Conservation (phyloP, 306 rosid species). For the Vigna angularis region DNA sequence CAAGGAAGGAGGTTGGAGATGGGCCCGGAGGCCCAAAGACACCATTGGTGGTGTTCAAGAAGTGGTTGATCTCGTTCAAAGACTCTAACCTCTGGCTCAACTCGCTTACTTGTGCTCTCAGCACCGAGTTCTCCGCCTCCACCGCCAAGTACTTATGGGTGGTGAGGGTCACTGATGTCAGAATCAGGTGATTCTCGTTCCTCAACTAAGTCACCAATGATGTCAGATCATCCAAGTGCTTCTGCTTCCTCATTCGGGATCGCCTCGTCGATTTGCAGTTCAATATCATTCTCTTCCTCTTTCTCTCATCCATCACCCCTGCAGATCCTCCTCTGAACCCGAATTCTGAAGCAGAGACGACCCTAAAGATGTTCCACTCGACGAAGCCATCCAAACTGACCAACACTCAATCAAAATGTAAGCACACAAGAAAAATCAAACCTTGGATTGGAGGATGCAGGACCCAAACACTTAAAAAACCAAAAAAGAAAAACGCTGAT, state of each 20-base stretch:
- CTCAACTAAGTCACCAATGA: constrained; percentile 58
- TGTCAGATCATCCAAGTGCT: too few species aligned
- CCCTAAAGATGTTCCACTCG: constrained; percentile 74
- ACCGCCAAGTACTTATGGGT: constrained; percentile 59
- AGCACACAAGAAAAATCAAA: neutral
- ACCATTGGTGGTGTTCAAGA: constrained; percentile 56
- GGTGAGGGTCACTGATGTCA: constrained; percentile 58
- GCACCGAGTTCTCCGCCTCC: constrained; percentile 76
- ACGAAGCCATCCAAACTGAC: constrained; percentile 56
- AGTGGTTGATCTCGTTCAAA: constrained; percentile 58
- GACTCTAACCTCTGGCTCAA: constrained; percentile 74
- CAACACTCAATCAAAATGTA: neutral
- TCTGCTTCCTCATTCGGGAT: too few species aligned
- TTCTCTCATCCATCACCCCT: too few species aligned
- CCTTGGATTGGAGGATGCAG: constrained; percentile 36
- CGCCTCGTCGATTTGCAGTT: too few species aligned
- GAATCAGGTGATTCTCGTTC: constrained; percentile 69
- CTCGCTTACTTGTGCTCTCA: constrained; percentile 91
- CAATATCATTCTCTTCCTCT: too few species aligned
- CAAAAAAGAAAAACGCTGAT: constrained; percentile 12
- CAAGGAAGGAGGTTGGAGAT: constrained; percentile 37
- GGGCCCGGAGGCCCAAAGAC: constrained; percentile 31
- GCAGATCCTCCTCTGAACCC: too few species aligned
- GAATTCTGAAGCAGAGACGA: constrained; percentile 65
- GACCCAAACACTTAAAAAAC: constrained; percentile 52